A percentile compares a stretch with the other conserved stretches of the same genome.
These are phyloP conservation scores for Moniliella sp. DNA, from an alignment of 1,284 basidiomycete species.

Conservation along the genomic window DNA sequence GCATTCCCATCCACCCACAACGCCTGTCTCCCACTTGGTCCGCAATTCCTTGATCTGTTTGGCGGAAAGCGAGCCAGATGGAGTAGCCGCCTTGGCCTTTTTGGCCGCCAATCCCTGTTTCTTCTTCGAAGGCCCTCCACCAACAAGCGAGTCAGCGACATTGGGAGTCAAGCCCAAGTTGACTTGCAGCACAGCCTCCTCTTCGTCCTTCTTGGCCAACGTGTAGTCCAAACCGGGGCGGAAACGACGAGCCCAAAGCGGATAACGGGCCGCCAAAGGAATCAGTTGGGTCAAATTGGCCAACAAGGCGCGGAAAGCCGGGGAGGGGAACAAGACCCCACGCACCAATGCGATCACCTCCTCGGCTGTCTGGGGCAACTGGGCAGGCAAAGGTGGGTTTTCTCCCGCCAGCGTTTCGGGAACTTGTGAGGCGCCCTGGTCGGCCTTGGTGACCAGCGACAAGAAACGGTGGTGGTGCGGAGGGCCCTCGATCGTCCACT, in stretches of 20 bases:
- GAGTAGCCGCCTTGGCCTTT: neutral
- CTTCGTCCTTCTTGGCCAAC: conserved; percentile 60
- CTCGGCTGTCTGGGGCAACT: conserved; percentile 15
- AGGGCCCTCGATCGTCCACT: conserved; percentile 60
- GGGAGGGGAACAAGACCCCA: conserved; percentile 44
- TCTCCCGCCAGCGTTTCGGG: neutral
- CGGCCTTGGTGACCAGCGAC: conserved; percentile 33
- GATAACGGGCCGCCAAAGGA: conserved; percentile 48
- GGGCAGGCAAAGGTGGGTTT: conserved; percentile 37
- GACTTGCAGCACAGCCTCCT: conserved; percentile 54
- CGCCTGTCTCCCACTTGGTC: conserved; percentile 47
- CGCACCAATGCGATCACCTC: conserved; percentile 17
- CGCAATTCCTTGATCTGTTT: conserved; percentile 20
- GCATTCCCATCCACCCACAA: conserved; percentile 89
- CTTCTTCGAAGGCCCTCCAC: neutral
- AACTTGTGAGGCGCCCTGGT: conserved; percentile 2
- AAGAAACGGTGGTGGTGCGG: conserved; percentile 86
- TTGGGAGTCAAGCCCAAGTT: conserved; percentile 73
- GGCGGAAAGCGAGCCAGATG: conserved; percentile 6
- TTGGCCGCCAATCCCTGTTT: neutral
- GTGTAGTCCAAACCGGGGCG: conserved; percentile 85
- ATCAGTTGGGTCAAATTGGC: conserved; percentile 56
- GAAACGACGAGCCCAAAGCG: conserved; percentile 57
- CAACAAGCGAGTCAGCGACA: conserved; percentile 4
- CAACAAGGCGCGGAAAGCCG: conserved; percentile 75